phyloP scores from a whole-genome alignment of 805 yeast genomes.

The Candida pseudoglaebosa region DNA sequence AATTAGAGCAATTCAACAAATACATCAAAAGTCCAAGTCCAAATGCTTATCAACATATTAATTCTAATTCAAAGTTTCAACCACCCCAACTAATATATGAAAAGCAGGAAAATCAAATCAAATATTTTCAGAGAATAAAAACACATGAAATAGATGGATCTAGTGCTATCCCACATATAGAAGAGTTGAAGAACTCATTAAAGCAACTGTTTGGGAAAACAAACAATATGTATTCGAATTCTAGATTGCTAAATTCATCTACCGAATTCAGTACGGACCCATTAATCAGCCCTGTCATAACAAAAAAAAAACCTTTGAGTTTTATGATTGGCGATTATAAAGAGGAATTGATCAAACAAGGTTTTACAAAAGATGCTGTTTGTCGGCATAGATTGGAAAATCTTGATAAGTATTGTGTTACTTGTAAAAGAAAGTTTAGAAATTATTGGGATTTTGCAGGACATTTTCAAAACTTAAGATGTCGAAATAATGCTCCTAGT shows the following conservation, averaged over 20 bases:
- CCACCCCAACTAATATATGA: background rate
- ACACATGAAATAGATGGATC: no score
- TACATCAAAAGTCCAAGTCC: no score
- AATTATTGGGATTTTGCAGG: slow-evolving; percentile 2
- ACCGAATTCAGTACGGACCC: background rate
- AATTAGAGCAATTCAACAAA: no score
- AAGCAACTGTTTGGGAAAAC: background rate
- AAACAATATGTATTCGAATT: background rate
- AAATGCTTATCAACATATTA: no score
- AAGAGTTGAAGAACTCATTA: background rate
- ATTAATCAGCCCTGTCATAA: background rate
- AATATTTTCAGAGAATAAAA: background rate
- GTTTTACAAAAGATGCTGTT: background rate
- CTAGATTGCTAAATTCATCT: background rate
- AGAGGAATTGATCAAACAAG: background rate
- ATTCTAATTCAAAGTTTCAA: background rate
- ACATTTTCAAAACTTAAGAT: background rate
- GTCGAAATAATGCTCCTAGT: background rate
- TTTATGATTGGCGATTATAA: no score
- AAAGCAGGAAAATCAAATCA: background rate
- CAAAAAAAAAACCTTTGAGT: no score
- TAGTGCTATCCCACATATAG: background rate
- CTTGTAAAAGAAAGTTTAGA: background rate
- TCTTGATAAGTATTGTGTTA: background rate
- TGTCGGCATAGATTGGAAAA: background rate